Conservation (phyloP, 345 rosid genomes). For the Populus ilicifolia region DNA sequence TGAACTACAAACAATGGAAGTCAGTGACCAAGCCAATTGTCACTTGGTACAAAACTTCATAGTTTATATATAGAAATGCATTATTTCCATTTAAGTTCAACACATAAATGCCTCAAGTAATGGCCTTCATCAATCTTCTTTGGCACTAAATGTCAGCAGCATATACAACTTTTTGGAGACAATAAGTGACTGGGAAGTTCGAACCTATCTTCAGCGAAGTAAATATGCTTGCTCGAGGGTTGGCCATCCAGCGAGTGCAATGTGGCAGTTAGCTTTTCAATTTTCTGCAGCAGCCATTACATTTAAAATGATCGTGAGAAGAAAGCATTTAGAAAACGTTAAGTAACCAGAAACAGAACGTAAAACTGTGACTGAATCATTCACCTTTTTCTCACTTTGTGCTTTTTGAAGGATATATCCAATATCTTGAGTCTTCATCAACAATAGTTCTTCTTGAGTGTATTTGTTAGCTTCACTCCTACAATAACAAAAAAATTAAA, state of each 20-base stretch:
- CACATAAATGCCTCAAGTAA: not conserved
- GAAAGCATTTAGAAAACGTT: not conserved
- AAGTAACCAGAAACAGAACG: not conserved
- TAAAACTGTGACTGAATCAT: not conserved
- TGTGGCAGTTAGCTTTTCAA: constrained; percentile 62
- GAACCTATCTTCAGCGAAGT: constrained; percentile 83
- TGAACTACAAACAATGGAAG: not conserved
- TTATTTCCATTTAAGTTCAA: not conserved
- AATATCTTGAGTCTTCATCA: constrained; percentile 89
- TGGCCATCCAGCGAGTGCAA: constrained; percentile 62
- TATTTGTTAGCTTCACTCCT: constrained; percentile 74
- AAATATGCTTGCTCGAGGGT: constrained; percentile 50
- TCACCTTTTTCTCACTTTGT: constrained; percentile 79
- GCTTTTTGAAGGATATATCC: constrained; percentile 79
- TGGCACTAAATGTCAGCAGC: not conserved
- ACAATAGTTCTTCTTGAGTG: constrained; percentile 67
- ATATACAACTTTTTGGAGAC: not conserved
- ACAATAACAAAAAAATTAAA: not conserved
- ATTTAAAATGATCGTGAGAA: not conserved
- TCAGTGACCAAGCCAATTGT: not conserved
- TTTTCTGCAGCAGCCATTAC: constrained; percentile 52
- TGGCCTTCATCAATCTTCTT: not conserved
- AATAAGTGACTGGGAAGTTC: constrained; percentile 7
- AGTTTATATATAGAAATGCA: not conserved
- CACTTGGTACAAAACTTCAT: not conserved